phyloP scores from a whole-genome alignment of 1,139 yeast genomes.

The Diutina scorzettiae region DNA sequence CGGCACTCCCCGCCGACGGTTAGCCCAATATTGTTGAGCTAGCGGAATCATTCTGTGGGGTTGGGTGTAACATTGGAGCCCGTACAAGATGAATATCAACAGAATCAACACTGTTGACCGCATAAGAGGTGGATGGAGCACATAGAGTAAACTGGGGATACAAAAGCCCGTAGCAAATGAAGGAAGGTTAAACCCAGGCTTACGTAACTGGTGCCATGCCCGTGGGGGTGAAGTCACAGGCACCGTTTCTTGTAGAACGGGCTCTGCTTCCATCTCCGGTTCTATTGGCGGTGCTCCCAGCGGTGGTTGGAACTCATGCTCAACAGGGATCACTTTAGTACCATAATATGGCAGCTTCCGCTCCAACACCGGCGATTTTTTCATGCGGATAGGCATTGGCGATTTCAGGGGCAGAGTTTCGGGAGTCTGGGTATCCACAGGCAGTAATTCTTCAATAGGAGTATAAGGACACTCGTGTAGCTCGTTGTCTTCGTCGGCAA shows the following conservation, averaged over 20 bases:
- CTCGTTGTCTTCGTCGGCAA: conserved; percentile 21
- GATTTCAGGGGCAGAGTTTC: not conserved
- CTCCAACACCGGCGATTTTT: not conserved
- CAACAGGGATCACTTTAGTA: conserved; percentile 3
- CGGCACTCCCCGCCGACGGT: not conserved
- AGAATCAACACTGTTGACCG: not conserved
- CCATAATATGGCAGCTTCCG: conserved; percentile 1
- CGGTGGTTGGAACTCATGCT: not conserved
- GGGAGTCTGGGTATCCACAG: not conserved
- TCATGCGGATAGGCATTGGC: conserved; percentile 1
- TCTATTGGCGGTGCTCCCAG: not conserved
- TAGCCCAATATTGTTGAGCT: not conserved
- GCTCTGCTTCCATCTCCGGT: not conserved
- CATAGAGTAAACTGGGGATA: not conserved
- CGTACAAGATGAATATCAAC: not conserved
- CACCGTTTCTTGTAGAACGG: too few species aligned
- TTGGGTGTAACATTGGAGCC: not conserved
- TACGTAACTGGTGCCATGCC: too few species aligned
- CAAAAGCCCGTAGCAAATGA: conserved; percentile 4
- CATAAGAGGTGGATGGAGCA: conserved; percentile 3
- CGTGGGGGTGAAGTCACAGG: too few species aligned
- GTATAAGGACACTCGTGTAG: conserved; percentile 10
- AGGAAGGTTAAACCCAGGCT: not conserved
- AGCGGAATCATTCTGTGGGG: conserved; percentile 2
- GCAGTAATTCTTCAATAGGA: not conserved